These are phyloP conservation scores for Backusella psychrophila DNA, from an alignment of 192 early-diverging fungal genomes.

Conservation along the genomic window DNA sequence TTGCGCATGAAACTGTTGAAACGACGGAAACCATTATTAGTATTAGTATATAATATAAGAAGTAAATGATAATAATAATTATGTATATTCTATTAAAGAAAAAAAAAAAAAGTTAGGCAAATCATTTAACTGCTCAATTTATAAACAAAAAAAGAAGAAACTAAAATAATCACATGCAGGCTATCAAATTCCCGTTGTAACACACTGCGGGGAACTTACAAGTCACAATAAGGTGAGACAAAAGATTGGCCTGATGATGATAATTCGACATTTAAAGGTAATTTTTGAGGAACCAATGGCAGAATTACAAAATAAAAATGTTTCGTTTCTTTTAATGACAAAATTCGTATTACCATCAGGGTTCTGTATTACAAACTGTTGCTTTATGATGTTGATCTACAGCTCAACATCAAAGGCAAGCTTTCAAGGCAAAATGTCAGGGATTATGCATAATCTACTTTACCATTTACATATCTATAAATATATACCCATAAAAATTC, in stretches of 20 bases:
- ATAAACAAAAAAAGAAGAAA: not conserved
- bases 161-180: slow-evolving; percentile 3
- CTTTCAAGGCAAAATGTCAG: not conserved
- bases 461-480: not conserved
- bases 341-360: slow-evolving; percentile 1
- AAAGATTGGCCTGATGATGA: slow-evolving; percentile 3
- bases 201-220: slow-evolving; percentile 1
- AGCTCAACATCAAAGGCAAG: not conserved
- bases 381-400: not conserved
- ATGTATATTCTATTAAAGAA: slow-evolving; percentile 1
- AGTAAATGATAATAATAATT: not conserved
- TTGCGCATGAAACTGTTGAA: slow-evolving; percentile 1
- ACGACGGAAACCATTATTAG: not conserved
- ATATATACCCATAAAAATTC: not conserved
- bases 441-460: not conserved
- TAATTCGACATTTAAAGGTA: not conserved
- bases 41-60: not conserved
- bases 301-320: not conserved
- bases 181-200: slow-evolving; percentile 1
- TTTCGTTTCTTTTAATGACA: not conserved
- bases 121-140: slow-evolving; percentile 1
- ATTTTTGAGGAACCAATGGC: slow-evolving; percentile 5
- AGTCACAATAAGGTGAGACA: not conserved
- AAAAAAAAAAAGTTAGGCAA: not conserved
- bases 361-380: not conserved